A percentile compares a stretch with the other conserved stretches of the same genome.
Evolutionary conservation across 164 flowering plant species (phyloP).

Genomic region (Nelumbo lutea): DNA sequence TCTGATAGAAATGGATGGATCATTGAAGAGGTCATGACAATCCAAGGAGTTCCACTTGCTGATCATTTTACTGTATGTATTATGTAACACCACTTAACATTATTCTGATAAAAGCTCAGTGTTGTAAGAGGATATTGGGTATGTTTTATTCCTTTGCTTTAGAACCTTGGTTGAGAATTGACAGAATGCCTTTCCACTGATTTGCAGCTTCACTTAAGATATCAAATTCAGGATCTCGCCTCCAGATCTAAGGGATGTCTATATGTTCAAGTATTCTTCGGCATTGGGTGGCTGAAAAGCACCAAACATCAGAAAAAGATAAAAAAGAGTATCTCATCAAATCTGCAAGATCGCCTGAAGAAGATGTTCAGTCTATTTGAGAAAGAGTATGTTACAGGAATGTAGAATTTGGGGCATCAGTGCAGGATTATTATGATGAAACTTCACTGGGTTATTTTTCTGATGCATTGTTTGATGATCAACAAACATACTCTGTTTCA

Average conservation of each 20-base stretch:
- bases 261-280: constrained; percentile 51
- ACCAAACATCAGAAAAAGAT: constrained; percentile 74
- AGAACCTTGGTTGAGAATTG: not conserved
- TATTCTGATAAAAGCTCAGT: not conserved
- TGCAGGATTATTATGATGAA: not conserved
- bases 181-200: not conserved
- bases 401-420: not conserved
- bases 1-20: constrained; percentile 68
- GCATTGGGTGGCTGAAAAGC: constrained; percentile 84
- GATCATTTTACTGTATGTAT: constrained; percentile 75
- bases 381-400: constrained; percentile 42
- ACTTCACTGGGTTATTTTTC: not conserved
- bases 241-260: constrained; percentile 49
- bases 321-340: constrained; percentile 54
- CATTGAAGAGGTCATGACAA: constrained; percentile 83
- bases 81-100: not conserved
- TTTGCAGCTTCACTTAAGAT: constrained; percentile 80
- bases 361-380: constrained; percentile 48
- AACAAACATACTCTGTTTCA: not conserved
- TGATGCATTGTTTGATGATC: not conserved
- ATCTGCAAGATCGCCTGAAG: constrained; percentile 64
- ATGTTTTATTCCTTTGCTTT: not conserved
- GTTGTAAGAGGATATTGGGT: not conserved
- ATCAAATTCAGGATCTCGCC: constrained; percentile 70
- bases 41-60: constrained; percentile 83